Conservation (phyloP, 2,329 filamentous ascomycete species). For the Beauveria varroae region DNA sequence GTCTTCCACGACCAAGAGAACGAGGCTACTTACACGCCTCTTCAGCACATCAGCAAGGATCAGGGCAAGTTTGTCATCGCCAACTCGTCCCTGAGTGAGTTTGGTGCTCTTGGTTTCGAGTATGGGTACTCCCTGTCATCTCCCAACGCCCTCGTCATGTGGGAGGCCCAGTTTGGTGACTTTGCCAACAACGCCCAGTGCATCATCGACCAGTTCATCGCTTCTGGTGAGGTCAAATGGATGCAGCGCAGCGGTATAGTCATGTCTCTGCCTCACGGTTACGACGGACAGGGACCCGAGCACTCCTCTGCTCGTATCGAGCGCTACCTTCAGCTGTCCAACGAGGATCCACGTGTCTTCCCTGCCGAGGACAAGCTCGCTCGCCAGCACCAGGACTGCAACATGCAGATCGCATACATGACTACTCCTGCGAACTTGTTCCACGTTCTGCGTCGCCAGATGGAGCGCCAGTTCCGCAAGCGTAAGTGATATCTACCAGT, state of each 20-base stretch:
- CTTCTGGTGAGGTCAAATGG: slow-evolving; percentile 97
- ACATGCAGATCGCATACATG: slow-evolving; percentile 97
- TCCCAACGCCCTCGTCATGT: slow-evolving; percentile 95
- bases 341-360: slow-evolving; percentile 94
- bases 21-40: slow-evolving; percentile 85
- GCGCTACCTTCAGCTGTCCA: slow-evolving; percentile 93
- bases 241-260: slow-evolving; percentile 95
- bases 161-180: slow-evolving; percentile 99
- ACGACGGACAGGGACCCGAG: slow-evolving; percentile 96
- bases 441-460: slow-evolving; percentile 92
- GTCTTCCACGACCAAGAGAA: slow-evolving; percentile 97
- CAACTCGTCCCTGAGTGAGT: slow-evolving; percentile 78
- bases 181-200: slow-evolving; percentile 99
- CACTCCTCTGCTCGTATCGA: slow-evolving; percentile 97
- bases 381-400: slow-evolving; percentile 98
- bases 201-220: slow-evolving; percentile 98
- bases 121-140: slow-evolving; percentile 98
- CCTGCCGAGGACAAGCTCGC: slow-evolving; percentile 82
- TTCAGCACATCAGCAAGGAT: slow-evolving; percentile 81
- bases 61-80: slow-evolving; percentile 95
- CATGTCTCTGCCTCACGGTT: slow-evolving; percentile 93
- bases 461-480: slow-evolving; percentile 99
- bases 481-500: slow-evolving; percentile 51
- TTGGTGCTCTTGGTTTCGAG: slow-evolving; percentile 82
- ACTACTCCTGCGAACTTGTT: slow-evolving; percentile 95